Base-by-base conservation (phyloP, 371 early-diverging fungal genomes). In the Chytridium lagenaria region DNA sequence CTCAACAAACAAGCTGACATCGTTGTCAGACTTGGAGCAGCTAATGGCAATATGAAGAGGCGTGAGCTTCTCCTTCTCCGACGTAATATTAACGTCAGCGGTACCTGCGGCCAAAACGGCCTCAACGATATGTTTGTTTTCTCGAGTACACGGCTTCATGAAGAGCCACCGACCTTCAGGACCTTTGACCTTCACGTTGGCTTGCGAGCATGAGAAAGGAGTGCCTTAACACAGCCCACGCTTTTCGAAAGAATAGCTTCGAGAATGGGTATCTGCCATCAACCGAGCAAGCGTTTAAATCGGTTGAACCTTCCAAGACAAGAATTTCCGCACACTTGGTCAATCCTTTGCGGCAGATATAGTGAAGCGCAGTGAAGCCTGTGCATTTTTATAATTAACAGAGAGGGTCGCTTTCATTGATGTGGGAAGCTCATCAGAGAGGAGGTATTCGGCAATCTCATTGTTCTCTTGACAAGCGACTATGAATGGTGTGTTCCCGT, bases 1-100 rank as follows among this genome's bases (percentile, higher is more conserved):
- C 70, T 90, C 90, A 40, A 85, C 76, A 15, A 81, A 74, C n/a
- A 89, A 74, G 1, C 88, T 84, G 23, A 83, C 83, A 71, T 90
- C 86, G 0, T 80, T 80, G 61, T 88, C 87, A 0, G 44, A 67
- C 67, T 86, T 88, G 23, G 87, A 80, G 1, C 57, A 30, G 37
- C 87, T 79, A 16, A 89, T 74, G 0, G 90, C 86, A 38, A 83
- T 64, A 72, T 90, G 90, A 2, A 90, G 79, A 15, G 90, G 82
- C 0, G 87, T 85, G 50, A 79, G 83, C 10, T 69, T 51, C 44
- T 77, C 73, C 31, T 73, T 59, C 50, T 81, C 69, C 1, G 73
- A 73, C 28, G 72, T 33, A 76, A 69, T 28, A 80, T 83, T 77
- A 2, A 77, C 74, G n/a, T 81, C 70, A 1, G 82, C 85, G n/a